Base-by-base conservation (phyloP, 768 basidiomycete genomes). In the Pleurotus eryngii region DNA sequence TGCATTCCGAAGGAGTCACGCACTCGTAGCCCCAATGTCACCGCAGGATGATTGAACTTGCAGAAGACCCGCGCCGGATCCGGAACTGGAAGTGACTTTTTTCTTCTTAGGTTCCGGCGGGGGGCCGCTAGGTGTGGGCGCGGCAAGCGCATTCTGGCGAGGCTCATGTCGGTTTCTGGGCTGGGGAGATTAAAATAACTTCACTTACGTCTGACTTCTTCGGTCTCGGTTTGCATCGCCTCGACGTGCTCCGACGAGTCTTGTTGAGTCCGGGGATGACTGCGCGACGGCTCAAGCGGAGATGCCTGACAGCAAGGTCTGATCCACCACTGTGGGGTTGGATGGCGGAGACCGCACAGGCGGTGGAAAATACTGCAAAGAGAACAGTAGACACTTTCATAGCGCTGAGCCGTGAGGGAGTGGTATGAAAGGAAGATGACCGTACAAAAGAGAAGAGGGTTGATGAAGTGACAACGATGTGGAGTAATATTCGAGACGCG, bases 21-120 rank as follows among this genome's bases (percentile, higher is more conserved):
- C 58, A 81, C 84, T 62, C 3, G 79, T 80, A 55, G 85, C 82
- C 62, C 82, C 76, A 61, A 66, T 76, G 57, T 65, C 57, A 42
- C 83, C 84, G 61, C 84, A 86, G 38, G 60, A 60, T 22, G 70
- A 69, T 11, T 62, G 43, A 55, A 79, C 71, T n/a, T 68, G 51
- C 22, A 53, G 40, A 24, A 53, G n/a, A 18, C 51, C 51, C 24
- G 51, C 35, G 15, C 40, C 24, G 24, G 24, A 26, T 26, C 39
- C 17, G 35, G 11, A 35, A 35, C 30, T 39, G 37, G 51, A 42
- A 24, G 51, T 22, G 4, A 20, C 15, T 18, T 22, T 15, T 1
- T 39, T n/a, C 18, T 39, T 24, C 51, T 53, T 53, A 39, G 51
- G 14, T 53, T 40, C 51, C 51, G 35, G n/a, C 20, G 39, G 22